Evolutionary conservation across 305 asterid species (phyloP).

Genomic region (Fraxinus sp.): DNA sequence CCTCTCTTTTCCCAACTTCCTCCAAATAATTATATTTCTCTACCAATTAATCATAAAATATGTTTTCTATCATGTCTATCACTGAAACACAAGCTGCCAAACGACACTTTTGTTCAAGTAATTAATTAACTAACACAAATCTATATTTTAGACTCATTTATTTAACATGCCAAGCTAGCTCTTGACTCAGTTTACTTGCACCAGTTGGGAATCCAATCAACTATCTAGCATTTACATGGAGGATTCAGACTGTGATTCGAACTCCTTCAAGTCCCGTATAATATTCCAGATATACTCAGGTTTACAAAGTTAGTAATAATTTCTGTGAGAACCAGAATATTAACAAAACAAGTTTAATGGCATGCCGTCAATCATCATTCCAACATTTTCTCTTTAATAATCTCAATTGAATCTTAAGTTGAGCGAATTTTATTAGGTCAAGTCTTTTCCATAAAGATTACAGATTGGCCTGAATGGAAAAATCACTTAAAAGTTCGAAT

Average conservation of each 20-base stretch:
- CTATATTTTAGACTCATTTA: neutral
- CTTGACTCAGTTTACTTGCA: neutral
- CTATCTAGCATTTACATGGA: neutral
- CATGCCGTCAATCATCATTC: neutral
- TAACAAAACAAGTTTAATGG: neutral
- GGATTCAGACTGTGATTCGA: neutral
- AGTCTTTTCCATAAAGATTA: neutral
- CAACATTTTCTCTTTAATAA: neutral
- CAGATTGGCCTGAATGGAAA: neutral
- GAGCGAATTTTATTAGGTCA: neutral
- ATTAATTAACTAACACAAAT: slow-evolving; percentile 1
- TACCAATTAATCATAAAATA: neutral
- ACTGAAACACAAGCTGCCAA: neutral
- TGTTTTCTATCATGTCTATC: neutral
- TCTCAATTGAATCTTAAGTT: neutral
- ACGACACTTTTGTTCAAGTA: neutral
- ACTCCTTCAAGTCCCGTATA: neutral
- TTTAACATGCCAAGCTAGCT: neutral
- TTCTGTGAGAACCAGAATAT: neutral
- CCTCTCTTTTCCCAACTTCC: neutral
- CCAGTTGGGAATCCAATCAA: slow-evolving; percentile 4
- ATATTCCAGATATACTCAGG: neutral
- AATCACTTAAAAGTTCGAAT: neutral
- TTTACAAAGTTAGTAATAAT: neutral
- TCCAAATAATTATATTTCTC: neutral